phyloP scores from a whole-genome alignment of 202 grass and related monocot species.

The Zizania palustris region DNA sequence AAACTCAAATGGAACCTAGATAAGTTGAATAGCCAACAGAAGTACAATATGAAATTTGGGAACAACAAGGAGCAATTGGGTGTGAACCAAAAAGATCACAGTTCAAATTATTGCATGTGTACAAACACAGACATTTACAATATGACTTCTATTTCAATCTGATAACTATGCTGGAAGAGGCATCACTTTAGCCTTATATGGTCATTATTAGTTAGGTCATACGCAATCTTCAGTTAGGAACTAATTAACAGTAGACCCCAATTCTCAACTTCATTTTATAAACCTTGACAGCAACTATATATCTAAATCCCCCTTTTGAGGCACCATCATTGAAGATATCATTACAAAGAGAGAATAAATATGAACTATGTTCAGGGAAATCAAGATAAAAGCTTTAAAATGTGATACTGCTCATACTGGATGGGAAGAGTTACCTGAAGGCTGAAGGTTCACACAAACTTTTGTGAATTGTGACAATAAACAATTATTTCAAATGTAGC shows the following conservation, averaged over 20 bases:
- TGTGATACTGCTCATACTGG: background rate
- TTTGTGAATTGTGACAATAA: background rate
- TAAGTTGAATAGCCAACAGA: conserved; percentile 18
- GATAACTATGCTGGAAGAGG: background rate
- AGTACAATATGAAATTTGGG: background rate
- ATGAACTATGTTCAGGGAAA: background rate
- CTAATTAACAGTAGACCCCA: background rate
- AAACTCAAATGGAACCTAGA: conserved; percentile 25
- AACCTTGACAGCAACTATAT: background rate
- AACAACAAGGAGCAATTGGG: background rate
- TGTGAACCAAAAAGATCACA: background rate
- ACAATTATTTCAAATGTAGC: background rate
- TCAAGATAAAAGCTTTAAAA: background rate
- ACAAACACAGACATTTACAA: conserved; percentile 27
- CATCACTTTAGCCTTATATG: background rate
- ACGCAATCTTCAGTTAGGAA: background rate
- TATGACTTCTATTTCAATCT: background rate
- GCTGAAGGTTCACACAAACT: background rate
- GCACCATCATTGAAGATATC: background rate
- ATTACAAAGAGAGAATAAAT: background rate
- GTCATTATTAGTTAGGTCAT: background rate
- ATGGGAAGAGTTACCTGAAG: background rate
- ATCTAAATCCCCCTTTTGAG: background rate
- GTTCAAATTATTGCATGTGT: background rate
- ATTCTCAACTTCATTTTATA: conserved; percentile 1